Evolutionary conservation across 306 rosid species (phyloP).

Genomic region (Arachis hypogaea): DNA sequence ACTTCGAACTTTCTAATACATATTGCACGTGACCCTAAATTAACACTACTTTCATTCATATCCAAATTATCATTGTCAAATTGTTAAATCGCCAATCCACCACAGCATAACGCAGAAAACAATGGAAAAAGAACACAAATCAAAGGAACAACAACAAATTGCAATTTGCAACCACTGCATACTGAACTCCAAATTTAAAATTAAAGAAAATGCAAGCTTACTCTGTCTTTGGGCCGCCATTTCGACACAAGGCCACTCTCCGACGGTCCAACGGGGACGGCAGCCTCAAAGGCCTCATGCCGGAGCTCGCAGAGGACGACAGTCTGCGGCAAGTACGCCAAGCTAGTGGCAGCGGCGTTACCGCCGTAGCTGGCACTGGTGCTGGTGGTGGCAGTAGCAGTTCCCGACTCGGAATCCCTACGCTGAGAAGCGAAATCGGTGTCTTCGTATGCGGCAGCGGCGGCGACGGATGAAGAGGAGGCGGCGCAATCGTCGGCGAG

Average conservation of each 20-base stretch:
- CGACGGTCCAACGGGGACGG: conserved; percentile 70
- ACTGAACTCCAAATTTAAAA: not conserved
- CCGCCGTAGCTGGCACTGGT: conserved; percentile 51
- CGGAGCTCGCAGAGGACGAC: conserved; percentile 73
- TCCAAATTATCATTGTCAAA: not conserved
- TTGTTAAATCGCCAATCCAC: not conserved
- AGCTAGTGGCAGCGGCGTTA: conserved; percentile 70
- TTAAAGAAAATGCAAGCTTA: conserved; percentile 40
- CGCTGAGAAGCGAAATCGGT: conserved; percentile 28
- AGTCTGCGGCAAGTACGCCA: conserved; percentile 88
- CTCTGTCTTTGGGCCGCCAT: conserved; percentile 95
- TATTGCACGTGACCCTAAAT: not conserved
- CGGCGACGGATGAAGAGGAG: conserved; percentile 10
- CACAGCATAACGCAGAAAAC: conserved; percentile 14
- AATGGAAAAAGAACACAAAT: not conserved
- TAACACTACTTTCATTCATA: not conserved
- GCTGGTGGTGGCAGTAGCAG: conserved; percentile 64
- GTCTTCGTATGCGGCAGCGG: conserved; percentile 7
- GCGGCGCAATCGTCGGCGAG: not conserved
- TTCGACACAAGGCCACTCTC: conserved; percentile 87
- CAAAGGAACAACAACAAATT: not conserved
- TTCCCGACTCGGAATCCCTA: conserved; percentile 59
- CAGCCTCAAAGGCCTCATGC: conserved; percentile 86
- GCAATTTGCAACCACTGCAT: not conserved
- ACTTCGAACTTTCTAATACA: not conserved